Conservation (phyloP, 768 basidiomycete genomes). For the Hygrophorus pudorinus region DNA sequence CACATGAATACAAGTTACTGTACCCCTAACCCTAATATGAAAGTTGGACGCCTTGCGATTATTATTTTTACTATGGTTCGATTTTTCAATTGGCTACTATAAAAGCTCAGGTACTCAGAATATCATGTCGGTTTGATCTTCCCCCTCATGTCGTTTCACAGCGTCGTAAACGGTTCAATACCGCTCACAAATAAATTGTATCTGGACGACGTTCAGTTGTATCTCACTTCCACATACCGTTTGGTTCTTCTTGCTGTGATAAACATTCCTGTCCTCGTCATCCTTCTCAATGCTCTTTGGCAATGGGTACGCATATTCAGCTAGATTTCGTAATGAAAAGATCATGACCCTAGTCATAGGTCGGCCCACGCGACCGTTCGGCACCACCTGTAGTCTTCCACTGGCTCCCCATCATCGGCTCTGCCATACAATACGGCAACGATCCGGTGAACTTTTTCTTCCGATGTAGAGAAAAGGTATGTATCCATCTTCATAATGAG, state of each 20-base stretch:
- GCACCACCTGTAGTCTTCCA: conserved; percentile 91
- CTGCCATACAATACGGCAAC: conserved; percentile 81
- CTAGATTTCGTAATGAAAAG: background rate
- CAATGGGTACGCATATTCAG: conserved; percentile 58
- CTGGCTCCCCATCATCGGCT: conserved; percentile 84
- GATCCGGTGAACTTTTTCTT: conserved; percentile 89
- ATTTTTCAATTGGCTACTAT: no score
- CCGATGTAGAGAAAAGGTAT: conserved; percentile 66
- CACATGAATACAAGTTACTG: background rate
- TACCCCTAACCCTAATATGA: conserved; percentile 1
- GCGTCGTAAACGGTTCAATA: conserved; percentile 24
- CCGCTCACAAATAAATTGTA: conserved; percentile 29
- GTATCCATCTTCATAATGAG: conserved; percentile 6
- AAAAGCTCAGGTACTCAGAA: no score
- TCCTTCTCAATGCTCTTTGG: conserved; percentile 65
- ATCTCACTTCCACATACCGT: conserved; percentile 28
- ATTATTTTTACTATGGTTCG: background rate
- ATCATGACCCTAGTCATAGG: conserved; percentile 25
- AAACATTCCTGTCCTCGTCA: conserved; percentile 56
- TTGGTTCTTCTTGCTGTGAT: conserved; percentile 40
- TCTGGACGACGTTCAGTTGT: conserved; percentile 32
- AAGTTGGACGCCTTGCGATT: no score
- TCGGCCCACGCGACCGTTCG: conserved; percentile 56
- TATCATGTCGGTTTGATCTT: no score
- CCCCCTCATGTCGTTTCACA: background rate